phyloP scores from a whole-genome alignment of 164 flowering plant genomes.

The Stephania cephalantha region DNA sequence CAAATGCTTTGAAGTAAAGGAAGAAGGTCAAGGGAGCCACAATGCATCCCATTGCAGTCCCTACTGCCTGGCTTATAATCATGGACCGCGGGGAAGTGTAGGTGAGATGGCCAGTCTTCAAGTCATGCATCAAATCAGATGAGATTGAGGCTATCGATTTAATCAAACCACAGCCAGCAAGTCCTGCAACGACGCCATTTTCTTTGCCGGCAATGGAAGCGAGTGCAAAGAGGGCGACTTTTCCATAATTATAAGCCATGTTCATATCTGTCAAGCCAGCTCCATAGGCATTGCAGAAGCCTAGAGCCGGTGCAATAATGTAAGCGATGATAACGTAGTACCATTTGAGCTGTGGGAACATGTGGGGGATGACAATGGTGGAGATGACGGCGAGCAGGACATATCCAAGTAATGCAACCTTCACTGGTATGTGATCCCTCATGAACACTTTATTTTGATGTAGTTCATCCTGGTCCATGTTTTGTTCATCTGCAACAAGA shows the following conservation, averaged over 20 bases:
- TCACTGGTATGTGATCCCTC: slow-evolving; percentile 63
- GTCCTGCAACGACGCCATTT: slow-evolving; percentile 79
- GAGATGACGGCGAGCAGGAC: slow-evolving; percentile 48
- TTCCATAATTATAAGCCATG: slow-evolving; percentile 87
- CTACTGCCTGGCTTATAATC: slow-evolving; percentile 75
- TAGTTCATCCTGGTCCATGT: slow-evolving; percentile 32
- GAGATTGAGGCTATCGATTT: slow-evolving; percentile 73
- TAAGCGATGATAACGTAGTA: slow-evolving; percentile 67
- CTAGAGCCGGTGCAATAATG: slow-evolving; percentile 64
- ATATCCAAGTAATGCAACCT: slow-evolving; percentile 64
- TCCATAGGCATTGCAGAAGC: slow-evolving; percentile 97
- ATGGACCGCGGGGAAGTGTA: slow-evolving; percentile 82
- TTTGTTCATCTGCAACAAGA: slow-evolving; percentile 30
- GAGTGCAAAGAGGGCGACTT: slow-evolving; percentile 69
- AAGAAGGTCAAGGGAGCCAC: slow-evolving; percentile 81
- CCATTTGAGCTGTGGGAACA: slow-evolving; percentile 87
- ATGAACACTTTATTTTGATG: slow-evolving; percentile 55
- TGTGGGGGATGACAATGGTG: slow-evolving; percentile 61
- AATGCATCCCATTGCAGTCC: slow-evolving; percentile 87
- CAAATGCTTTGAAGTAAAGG: slow-evolving; percentile 89
- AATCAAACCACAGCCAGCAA: slow-evolving; percentile 81
- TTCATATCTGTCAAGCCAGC: slow-evolving; percentile 88
- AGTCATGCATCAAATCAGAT: slow-evolving; percentile 87
- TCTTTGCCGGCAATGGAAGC: slow-evolving; percentile 58
- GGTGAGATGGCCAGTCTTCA: slow-evolving; percentile 85